phyloP scores from a whole-genome alignment of 768 basidiomycete genomes.

The Imleria badia region DNA sequence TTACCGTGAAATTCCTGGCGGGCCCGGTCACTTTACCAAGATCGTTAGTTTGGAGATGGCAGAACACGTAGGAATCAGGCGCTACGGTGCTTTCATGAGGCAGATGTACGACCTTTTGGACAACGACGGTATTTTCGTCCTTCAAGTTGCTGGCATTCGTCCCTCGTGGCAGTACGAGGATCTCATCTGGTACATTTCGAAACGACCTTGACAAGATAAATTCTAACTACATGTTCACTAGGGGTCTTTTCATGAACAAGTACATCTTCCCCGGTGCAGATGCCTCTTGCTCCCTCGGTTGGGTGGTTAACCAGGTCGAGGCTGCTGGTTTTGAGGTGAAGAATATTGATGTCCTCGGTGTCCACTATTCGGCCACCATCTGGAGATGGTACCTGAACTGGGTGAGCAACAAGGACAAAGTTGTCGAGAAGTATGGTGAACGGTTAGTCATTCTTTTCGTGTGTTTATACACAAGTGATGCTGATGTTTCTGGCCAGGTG shows the following conservation, averaged over 20 bases:
- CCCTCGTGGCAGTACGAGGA: slow-evolving; percentile 99
- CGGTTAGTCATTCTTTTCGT: slow-evolving; percentile 34
- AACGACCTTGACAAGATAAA: no score
- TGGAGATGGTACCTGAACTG: slow-evolving; percentile 97
- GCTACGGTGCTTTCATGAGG: slow-evolving; percentile 83
- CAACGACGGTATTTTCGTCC: slow-evolving; percentile 91
- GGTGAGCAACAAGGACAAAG: slow-evolving; percentile 89
- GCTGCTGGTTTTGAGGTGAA: slow-evolving; percentile 95
- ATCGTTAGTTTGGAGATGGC: slow-evolving; percentile 98
- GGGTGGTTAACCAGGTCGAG: slow-evolving; percentile 90
- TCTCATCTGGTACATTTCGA: slow-evolving; percentile 71
- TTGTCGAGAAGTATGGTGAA: slow-evolving; percentile 87
- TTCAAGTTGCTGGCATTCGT: slow-evolving; percentile 97
- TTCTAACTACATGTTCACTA: slow-evolving; percentile 24
- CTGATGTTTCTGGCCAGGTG: slow-evolving; percentile 43
- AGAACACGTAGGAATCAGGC: slow-evolving; percentile 96
- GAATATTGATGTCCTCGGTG: slow-evolving; percentile 93
- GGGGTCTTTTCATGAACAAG: slow-evolving; percentile 97
- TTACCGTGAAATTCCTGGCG: slow-evolving; percentile 85
- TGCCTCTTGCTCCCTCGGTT: slow-evolving; percentile 91
- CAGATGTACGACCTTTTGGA: slow-evolving; percentile 93
- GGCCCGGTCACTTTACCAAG: slow-evolving; percentile 79
- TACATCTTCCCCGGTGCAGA: slow-evolving; percentile 99
- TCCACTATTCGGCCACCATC: slow-evolving; percentile 93
- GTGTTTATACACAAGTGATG: background rate